Base-by-base conservation (phyloP, 2,329 filamentous ascomycete genomes). In the Elsinoe arachidis region DNA sequence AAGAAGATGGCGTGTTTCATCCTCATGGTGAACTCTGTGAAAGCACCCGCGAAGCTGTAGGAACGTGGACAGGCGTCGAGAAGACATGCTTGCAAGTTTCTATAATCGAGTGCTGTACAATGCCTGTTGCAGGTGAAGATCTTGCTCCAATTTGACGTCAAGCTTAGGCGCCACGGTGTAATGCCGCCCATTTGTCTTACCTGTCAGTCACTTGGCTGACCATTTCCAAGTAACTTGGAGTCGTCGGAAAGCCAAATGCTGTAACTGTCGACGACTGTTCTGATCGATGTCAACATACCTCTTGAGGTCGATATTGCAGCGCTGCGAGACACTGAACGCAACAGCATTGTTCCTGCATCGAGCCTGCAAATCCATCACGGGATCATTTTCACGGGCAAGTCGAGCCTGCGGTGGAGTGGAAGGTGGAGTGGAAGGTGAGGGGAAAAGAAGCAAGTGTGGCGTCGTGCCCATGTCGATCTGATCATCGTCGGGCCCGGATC, bases 141-240 rank as follows among this genome's bases (percentile, higher is more conserved):
- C 49, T 17, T 35, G 23, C 11, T 19, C 49, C 26, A 23, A 39
- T 35, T 39, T 34, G 34, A 39, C 33, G 33, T 53, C 34, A 23
- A 53, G 33, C 9, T 17, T 17, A 23, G 12, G 49, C 49, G 49
- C 49, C 49, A 53, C 49, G 17, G n/a, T 37, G 34, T 53, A 53
- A 53, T 53, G 34, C 34, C 35, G 30, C 26, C 11, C 41, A 23
- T 23, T 5, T 53, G 49, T 39, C 49, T 53, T 26, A 53, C 49
- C 49, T 53, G 33, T 53, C 15, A 33, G 33, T 15, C 33, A 39
- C 19, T 38, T 51, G 46, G 46, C 46, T 19, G 33, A 35, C 49
- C 49, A 21, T 37, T 5, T 46, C 41, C 26, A 30, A 30, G 26
- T 30, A 30, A 30, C 2, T 30, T 30, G 26, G 26, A 30, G 5